These are phyloP conservation scores for Ustilago trichophora DNA, from an alignment of 1,284 basidiomycete species.

Conservation along the genomic window DNA sequence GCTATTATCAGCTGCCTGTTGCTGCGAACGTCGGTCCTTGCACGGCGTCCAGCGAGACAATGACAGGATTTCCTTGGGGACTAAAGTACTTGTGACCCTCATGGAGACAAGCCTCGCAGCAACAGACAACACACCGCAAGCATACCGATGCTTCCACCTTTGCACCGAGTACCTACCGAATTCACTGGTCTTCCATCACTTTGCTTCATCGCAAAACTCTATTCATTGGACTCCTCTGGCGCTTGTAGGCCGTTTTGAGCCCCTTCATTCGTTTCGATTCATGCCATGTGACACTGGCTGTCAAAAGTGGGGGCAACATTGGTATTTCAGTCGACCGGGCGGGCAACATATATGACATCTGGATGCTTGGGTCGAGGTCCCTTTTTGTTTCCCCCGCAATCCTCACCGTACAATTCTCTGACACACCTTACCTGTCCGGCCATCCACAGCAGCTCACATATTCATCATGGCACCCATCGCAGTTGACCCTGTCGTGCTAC, in stretches of 20 bases:
- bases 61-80: slow-evolving; percentile 10
- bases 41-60: slow-evolving; percentile 8
- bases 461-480: slow-evolving; percentile 34
- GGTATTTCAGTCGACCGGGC: no score
- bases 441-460: no score
- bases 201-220: slow-evolving; percentile 8
- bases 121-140: slow-evolving; percentile 7
- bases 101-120: not conserved
- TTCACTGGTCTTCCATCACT: slow-evolving; percentile 13
- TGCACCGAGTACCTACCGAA: slow-evolving; percentile 24
- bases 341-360: slow-evolving; percentile 13
- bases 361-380: not conserved
- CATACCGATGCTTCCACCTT: slow-evolving; percentile 7
- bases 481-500: slow-evolving; percentile 17
- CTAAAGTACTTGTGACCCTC: not conserved
- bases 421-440: no score
- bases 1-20: not conserved
- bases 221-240: no score
- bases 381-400: not conserved
- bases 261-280: no score
- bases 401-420: no score
- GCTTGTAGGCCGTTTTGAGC: no score
- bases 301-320: not conserved
- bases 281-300: not conserved
- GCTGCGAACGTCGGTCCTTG: slow-evolving; percentile 22